Evolutionary conservation across 2,329 filamentous ascomycete species (phyloP).

Genomic region (Fusarium marasasianum): DNA sequence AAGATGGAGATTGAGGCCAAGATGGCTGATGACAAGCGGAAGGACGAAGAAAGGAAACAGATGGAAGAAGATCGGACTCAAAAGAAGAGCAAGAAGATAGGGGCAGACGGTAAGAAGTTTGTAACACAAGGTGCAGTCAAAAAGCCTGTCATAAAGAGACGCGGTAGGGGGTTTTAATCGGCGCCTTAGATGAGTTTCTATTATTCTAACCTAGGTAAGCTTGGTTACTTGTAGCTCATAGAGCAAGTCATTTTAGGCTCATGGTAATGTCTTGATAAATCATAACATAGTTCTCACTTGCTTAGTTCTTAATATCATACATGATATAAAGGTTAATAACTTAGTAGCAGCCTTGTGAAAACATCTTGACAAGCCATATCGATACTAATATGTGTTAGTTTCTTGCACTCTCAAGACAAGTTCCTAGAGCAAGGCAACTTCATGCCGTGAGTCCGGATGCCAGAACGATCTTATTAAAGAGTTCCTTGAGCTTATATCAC

Average conservation of each 20-base stretch:
- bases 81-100: slow-evolving; percentile 52
- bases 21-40: slow-evolving; percentile 86
- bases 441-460: background rate
- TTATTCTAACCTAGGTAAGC: background rate
- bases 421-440: background rate
- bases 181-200: background rate
- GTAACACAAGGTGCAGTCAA: slow-evolving; percentile 70
- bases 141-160: slow-evolving; percentile 66
- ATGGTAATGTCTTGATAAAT: background rate
- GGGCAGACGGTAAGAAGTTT: slow-evolving; percentile 61
- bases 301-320: background rate
- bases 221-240: background rate
- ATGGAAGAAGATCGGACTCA: slow-evolving; percentile 58
- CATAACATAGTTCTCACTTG: background rate
- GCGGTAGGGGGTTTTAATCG: slow-evolving; percentile 62
- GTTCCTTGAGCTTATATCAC: background rate
- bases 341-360: background rate
- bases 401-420: background rate
- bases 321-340: background rate
- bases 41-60: slow-evolving; percentile 66
- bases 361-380: background rate
- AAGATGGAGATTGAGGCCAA: slow-evolving; percentile 93
- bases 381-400: background rate
- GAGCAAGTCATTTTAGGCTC: background rate
- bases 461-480: background rate